Evolutionary conservation across 2,329 filamentous ascomycete species (phyloP).

Genomic region (Bipolaris oryzae): DNA sequence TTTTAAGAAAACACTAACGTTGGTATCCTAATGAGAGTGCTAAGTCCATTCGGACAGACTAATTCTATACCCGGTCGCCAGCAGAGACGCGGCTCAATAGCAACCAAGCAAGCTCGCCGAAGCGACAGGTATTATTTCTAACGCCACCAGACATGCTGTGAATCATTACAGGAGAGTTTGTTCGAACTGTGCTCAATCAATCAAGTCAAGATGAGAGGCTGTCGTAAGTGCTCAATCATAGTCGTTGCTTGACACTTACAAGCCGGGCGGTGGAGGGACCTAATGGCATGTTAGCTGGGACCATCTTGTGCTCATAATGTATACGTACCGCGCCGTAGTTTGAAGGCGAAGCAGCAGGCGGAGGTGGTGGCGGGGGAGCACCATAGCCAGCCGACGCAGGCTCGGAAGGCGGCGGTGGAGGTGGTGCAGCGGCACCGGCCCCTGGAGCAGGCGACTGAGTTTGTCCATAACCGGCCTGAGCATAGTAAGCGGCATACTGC

Average conservation of each 20-base stretch:
- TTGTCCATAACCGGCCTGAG: conserved; percentile 31
- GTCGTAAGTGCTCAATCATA: conserved; percentile 24
- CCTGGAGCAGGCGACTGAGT: conserved; percentile 38
- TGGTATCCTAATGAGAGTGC: conserved; percentile 14
- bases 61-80: conserved; percentile 3
- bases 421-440: conserved; percentile 30
- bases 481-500: conserved; percentile 41
- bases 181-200: conserved; percentile 17
- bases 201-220: conserved; percentile 12
- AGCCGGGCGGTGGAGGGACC: conserved; percentile 43
- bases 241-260: conserved; percentile 33
- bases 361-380: conserved; percentile 43
- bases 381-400: conserved; percentile 32
- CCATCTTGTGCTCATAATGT: not conserved
- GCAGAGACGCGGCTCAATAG: not conserved
- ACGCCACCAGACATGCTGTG: conserved; percentile 1
- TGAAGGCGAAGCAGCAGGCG: conserved; percentile 42
- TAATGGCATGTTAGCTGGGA: conserved; percentile 8
- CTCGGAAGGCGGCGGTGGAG: conserved; percentile 42
- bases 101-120: conserved; percentile 8
- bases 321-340: conserved; percentile 44
- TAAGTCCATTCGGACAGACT: conserved; percentile 3
- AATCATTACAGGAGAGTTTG: conserved; percentile 5
- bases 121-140: conserved; percentile 8
- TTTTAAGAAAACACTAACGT: conserved; percentile 9